These are phyloP conservation scores for Zea luxurians DNA, from an alignment of 176 grass and related monocot species.

Conservation along the genomic window DNA sequence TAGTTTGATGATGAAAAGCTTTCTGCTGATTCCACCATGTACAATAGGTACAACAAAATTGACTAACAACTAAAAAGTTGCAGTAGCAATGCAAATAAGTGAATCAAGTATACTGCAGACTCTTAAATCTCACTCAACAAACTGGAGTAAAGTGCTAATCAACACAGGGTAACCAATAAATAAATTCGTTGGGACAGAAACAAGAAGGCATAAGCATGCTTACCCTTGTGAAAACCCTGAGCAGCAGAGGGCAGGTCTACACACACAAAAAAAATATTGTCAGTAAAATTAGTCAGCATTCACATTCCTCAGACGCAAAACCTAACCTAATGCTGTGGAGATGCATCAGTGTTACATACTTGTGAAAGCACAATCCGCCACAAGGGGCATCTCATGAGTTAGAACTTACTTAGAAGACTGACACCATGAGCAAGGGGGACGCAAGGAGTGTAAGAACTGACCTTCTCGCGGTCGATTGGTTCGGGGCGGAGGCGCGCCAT, in stretches of 20 bases:
- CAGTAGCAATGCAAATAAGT: not conserved
- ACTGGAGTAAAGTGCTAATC: not conserved
- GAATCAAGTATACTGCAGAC: not conserved
- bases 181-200: not conserved
- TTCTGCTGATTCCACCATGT: not conserved
- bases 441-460: constrained; percentile 1
- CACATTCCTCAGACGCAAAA: constrained; percentile 4
- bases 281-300: constrained; percentile 6
- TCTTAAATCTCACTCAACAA: not conserved
- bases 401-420: not conserved
- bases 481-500: constrained; percentile 62
- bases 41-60: not conserved
- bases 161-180: not conserved
- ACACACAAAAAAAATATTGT: constrained; percentile 30
- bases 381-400: not conserved
- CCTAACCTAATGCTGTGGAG: not conserved
- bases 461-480: constrained; percentile 94
- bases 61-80: not conserved
- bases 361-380: not conserved
- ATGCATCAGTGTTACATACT: not conserved
- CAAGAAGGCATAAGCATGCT: not conserved
- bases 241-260: constrained; percentile 94
- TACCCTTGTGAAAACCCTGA: constrained; percentile 96
- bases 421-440: not conserved
- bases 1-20: not conserved